Conservation (phyloP, 495 filamentous ascomycete genomes). For the Pseudoneurospora amorphoporcata region DNA sequence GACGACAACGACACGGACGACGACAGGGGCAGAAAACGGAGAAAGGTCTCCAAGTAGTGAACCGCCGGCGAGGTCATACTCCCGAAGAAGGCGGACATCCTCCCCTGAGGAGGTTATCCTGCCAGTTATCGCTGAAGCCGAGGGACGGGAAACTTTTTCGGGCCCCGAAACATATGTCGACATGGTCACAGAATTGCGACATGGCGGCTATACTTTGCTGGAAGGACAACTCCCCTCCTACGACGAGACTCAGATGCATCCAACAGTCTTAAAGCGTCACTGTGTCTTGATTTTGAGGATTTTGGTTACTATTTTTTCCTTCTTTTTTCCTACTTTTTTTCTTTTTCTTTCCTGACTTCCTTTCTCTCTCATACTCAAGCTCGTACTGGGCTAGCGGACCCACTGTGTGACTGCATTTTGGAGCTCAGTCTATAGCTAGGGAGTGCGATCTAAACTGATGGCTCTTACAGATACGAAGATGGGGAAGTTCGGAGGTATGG, state of each 20-base stretch:
- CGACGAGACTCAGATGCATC: not conserved
- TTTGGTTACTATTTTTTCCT: not conserved
- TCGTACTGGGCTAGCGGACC: not conserved
- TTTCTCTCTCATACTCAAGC: not conserved
- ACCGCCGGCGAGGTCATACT: not conserved
- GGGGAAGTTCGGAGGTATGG: conserved; percentile 46
- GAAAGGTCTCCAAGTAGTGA: not conserved
- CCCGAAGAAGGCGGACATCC: not conserved
- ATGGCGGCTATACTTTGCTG: not conserved
- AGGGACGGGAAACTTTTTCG: not conserved
- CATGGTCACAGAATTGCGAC: not conserved
- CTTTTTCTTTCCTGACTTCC: not conserved
- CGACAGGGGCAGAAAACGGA: not conserved
- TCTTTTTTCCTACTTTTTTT: not conserved
- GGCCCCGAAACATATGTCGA: not conserved
- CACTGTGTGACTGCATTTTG: not conserved
- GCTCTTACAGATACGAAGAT: conserved; percentile 34
- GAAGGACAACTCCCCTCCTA: not conserved
- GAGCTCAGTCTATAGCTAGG: not conserved
- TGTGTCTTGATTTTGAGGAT: not conserved
- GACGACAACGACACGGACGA: not conserved
- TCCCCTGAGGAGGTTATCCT: not conserved
- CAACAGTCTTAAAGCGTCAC: not conserved
- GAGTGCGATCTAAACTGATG: not conserved
- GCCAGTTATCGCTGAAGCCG: not conserved